phyloP scores from a whole-genome alignment of 192 early-diverging fungal species.

The Kickxella alabastrina region DNA sequence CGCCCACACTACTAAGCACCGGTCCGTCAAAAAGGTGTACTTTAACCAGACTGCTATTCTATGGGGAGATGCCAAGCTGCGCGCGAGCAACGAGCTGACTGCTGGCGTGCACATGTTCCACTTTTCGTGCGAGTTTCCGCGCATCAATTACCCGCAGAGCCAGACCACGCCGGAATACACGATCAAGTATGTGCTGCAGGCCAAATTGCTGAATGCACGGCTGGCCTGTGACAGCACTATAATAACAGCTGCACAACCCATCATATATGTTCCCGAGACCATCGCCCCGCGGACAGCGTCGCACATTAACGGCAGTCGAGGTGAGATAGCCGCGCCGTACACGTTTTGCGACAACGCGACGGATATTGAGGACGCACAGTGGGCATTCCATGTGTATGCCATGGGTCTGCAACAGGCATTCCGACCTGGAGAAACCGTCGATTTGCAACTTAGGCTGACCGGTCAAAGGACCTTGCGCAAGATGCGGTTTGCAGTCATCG shows the following conservation, averaged over 20 bases:
- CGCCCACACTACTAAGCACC: slow-evolving; percentile 4
- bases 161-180: slow-evolving; percentile 24
- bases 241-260: slow-evolving; percentile 17
- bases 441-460: slow-evolving; percentile 31
- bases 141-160: slow-evolving; percentile 47
- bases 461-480: slow-evolving; percentile 26
- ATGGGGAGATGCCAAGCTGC: slow-evolving; percentile 38
- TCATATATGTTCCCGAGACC: slow-evolving; percentile 40
- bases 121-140: slow-evolving; percentile 48
- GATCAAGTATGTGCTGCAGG: slow-evolving; percentile 37
- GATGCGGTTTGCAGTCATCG: slow-evolving; percentile 17
- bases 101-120: slow-evolving; percentile 47
- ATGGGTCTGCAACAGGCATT: slow-evolving; percentile 39
- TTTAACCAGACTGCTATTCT: slow-evolving; percentile 39
- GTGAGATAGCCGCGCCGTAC: slow-evolving; percentile 8
- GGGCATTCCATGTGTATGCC: slow-evolving; percentile 28
- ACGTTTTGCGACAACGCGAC: slow-evolving; percentile 36
- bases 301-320: slow-evolving; percentile 1
- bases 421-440: slow-evolving; percentile 30
- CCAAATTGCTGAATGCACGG: slow-evolving; percentile 15
- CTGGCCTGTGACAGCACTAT: slow-evolving; percentile 1
- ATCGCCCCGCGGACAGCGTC: slow-evolving; percentile 11
- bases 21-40: slow-evolving; percentile 32
- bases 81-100: slow-evolving; percentile 5
- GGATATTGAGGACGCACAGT: slow-evolving; percentile 11